These are phyloP conservation scores for Nicotiana attenuata DNA, from an alignment of 257 asterid genomes.

Conservation along the genomic window DNA sequence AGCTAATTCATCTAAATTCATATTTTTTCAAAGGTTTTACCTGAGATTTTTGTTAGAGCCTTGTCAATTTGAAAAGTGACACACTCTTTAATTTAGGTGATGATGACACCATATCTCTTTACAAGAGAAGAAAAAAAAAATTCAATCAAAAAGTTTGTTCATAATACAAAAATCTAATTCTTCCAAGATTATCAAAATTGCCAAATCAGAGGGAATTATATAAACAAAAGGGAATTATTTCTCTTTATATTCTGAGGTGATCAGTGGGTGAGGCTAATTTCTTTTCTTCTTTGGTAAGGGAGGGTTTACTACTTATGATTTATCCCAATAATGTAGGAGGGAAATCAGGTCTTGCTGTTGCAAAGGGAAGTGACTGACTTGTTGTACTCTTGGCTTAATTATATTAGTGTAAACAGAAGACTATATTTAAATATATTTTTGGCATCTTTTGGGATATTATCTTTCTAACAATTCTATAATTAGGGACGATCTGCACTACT, in stretches of 20 bases:
- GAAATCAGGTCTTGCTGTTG: constrained; percentile 22
- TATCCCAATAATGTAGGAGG: constrained; percentile 20
- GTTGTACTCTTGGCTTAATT: not conserved
- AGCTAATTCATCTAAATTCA: constrained; percentile 22
- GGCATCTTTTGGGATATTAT: not conserved
- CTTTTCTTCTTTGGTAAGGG: not conserved
- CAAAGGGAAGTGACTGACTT: constrained; percentile 7
- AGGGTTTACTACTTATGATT: not conserved
- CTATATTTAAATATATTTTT: no score
- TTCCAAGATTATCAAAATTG: not conserved
- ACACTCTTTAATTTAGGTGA: constrained; percentile 15
- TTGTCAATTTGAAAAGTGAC: constrained; percentile 21
- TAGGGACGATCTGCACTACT: no score
- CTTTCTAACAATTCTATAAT: not conserved
- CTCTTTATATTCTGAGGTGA: not conserved
- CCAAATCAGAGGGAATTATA: not conserved
- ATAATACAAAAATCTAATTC: not conserved
- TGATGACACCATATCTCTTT: constrained; percentile 15
- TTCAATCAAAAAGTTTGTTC: not conserved
- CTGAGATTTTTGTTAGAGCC: constrained; percentile 10
- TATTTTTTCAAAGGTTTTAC: not conserved
- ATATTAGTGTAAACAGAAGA: not conserved
- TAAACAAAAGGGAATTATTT: not conserved
- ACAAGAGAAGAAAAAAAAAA: not conserved
- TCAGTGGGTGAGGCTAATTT: not conserved